Evolutionary conservation across 2,329 filamentous ascomycete genomes (phyloP).

Genomic region (Penicillium verrucosum): DNA sequence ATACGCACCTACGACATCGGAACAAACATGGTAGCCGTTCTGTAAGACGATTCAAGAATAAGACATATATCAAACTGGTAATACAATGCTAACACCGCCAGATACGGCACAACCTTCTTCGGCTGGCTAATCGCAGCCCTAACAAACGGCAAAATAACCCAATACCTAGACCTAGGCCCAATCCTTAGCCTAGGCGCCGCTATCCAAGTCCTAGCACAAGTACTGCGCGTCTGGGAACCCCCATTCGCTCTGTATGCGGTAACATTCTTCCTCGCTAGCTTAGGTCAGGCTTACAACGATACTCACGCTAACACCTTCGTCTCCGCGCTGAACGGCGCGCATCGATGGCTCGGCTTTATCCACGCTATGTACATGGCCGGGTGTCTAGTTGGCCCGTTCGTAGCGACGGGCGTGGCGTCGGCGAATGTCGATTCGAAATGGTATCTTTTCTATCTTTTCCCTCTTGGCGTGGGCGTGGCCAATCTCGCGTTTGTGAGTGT

Average conservation of each 20-base stretch:
- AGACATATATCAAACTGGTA: background rate
- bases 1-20: conserved; percentile 55
- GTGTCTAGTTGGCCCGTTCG: conserved; percentile 56
- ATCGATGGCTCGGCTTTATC: conserved; percentile 62
- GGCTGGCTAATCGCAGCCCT: conserved; percentile 60
- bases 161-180: conserved; percentile 54
- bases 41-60: conserved; percentile 38
- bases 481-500: conserved; percentile 50
- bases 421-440: conserved; percentile 41
- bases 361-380: conserved; percentile 61
- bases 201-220: conserved; percentile 49
- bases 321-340: conserved; percentile 49
- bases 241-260: conserved; percentile 57
- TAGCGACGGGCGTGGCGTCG: conserved; percentile 51
- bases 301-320: conserved; percentile 63
- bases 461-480: conserved; percentile 51
- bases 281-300: conserved; percentile 63
- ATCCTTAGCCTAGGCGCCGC: conserved; percentile 56
- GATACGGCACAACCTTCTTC: conserved; percentile 56
- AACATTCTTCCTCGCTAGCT: conserved; percentile 57
- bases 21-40: conserved; percentile 51
- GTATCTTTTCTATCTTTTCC: conserved; percentile 57
- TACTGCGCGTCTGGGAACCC: conserved; percentile 55
- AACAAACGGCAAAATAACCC: conserved; percentile 48
- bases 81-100: conserved; percentile 16